Conservation (phyloP, 192 early-diverging fungal species). For the Podila verticillata region DNA sequence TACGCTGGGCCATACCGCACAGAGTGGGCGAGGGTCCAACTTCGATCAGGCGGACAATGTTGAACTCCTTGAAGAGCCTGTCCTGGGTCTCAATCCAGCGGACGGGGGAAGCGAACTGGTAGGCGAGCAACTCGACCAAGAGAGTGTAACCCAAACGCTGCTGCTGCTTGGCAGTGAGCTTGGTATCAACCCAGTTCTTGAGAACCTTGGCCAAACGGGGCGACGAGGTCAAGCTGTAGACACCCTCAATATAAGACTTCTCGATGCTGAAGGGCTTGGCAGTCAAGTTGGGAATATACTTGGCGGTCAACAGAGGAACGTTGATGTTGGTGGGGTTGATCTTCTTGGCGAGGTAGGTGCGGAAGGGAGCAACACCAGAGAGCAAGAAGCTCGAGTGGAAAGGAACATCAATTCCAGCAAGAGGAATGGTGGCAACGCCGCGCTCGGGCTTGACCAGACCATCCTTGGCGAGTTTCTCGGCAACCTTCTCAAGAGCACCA, state of each 20-base stretch:
- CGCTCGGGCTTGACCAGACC: conserved; percentile 79
- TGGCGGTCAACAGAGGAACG: conserved; percentile 80
- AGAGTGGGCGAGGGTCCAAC: conserved; percentile 91
- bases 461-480: conserved; percentile 66
- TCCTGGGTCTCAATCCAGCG: conserved; percentile 97
- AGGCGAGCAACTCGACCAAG: conserved; percentile 88
- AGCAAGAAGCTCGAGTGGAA: conserved; percentile 97
- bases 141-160: conserved; percentile 89
- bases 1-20: conserved; percentile 92
- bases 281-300: conserved; percentile 96
- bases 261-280: conserved; percentile 86
- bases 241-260: conserved; percentile 78
- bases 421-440: conserved; percentile 90
- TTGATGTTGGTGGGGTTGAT: conserved; percentile 86
- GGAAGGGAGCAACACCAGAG: conserved; percentile 93
- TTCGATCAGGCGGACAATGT: conserved; percentile 90
- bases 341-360: conserved; percentile 85
- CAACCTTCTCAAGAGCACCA: conserved; percentile 72
- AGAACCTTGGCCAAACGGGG: conserved; percentile 80
- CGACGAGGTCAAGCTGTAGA: conserved; percentile 77
- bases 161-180: conserved; percentile 76
- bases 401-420: conserved; percentile 94
- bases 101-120: conserved; percentile 94
- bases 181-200: conserved; percentile 80
- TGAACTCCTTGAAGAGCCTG: conserved; percentile 79